A percentile compares a stretch with the other conserved stretches of the same genome.
Evolutionary conservation across 2,329 filamentous ascomycete genomes (phyloP).

Genomic region (Thermoascus crustaceus): DNA sequence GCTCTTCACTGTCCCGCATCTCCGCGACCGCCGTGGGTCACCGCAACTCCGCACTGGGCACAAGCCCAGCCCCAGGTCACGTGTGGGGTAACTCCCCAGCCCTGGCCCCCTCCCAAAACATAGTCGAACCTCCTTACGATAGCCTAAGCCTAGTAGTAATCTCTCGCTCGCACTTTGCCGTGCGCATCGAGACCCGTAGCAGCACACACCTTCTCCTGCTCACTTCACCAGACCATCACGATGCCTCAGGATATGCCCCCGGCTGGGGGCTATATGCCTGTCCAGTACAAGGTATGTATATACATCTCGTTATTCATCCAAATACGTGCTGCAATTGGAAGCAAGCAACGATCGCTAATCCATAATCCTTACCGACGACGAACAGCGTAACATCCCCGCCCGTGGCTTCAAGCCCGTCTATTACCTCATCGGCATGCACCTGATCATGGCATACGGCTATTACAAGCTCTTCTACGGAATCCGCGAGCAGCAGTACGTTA

Average conservation of each 20-base stretch:
- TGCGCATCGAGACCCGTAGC: no score
- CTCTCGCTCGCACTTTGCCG: constrained; percentile 15
- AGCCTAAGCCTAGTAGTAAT: constrained; percentile 3
- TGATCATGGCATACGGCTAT: constrained; percentile 82
- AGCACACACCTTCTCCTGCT: no score
- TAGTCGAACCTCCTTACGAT: constrained; percentile 5
- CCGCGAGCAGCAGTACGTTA: constrained; percentile 78
- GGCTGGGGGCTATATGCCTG: constrained; percentile 82
- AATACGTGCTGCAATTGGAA: constrained; percentile 2
- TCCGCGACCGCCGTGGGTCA: no score
- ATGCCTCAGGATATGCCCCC: constrained; percentile 99
- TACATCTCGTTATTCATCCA: constrained; percentile 2
- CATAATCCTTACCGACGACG: constrained; percentile 2
- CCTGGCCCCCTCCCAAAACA: no score
- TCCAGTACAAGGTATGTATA: constrained; percentile 83
- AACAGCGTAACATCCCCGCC: constrained; percentile 80
- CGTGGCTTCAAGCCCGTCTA: constrained; percentile 79
- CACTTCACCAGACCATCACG: constrained; percentile 28
- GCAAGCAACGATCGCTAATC: constrained; percentile 4
- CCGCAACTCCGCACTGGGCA: no score
- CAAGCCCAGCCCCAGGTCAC: no score
- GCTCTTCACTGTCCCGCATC: no score
- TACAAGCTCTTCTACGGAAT: constrained; percentile 76
- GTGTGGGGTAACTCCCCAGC: no score
- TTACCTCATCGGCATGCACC: constrained; percentile 67